These are phyloP conservation scores for Alternaria novae-zelandiae DNA, from an alignment of 2,329 filamentous ascomycete genomes.

Conservation along the genomic window DNA sequence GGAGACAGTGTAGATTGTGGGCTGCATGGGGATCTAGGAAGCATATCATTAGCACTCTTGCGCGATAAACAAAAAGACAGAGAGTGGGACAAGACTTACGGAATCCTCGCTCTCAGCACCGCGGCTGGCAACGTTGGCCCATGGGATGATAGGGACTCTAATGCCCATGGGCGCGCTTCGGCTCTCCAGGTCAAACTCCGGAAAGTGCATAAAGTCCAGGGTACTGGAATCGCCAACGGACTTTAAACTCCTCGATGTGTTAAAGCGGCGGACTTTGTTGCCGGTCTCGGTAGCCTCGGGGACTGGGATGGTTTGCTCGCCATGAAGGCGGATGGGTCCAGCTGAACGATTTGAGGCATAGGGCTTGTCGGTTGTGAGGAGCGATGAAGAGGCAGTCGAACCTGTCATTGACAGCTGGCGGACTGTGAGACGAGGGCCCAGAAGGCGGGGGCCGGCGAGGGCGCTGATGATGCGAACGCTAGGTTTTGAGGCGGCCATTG, in stretches of 20 bases:
- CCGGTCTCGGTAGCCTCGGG: constrained; percentile 35
- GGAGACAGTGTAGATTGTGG: constrained; percentile 62
- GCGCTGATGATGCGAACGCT: constrained; percentile 36
- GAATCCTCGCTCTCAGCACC: constrained; percentile 33
- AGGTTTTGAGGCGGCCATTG: constrained; percentile 18
- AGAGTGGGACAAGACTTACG: constrained; percentile 17
- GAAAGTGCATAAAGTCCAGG: constrained; percentile 69
- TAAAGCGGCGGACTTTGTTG: constrained; percentile 61
- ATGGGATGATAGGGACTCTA: constrained; percentile 58
- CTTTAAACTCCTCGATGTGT: constrained; percentile 65
- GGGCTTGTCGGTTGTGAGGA: constrained; percentile 58
- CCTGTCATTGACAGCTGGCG: constrained; percentile 67
- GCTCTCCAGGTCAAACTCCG: constrained; percentile 56
- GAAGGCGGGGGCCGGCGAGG: constrained; percentile 51
- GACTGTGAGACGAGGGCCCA: constrained; percentile 48
- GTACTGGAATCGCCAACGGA: constrained; percentile 64
- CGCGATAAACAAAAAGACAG: neutral
- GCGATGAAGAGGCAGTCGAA: constrained; percentile 61
- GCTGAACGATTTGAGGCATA: constrained; percentile 39
- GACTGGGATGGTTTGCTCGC: constrained; percentile 56
- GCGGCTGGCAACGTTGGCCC: constrained; percentile 23
- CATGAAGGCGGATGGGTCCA: constrained; percentile 58
- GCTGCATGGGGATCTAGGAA: constrained; percentile 57
- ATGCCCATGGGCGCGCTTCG: constrained; percentile 44
- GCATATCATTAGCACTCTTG: neutral